Base-by-base conservation (phyloP, 768 basidiomycete genomes). In the Boletus sp. region DNA sequence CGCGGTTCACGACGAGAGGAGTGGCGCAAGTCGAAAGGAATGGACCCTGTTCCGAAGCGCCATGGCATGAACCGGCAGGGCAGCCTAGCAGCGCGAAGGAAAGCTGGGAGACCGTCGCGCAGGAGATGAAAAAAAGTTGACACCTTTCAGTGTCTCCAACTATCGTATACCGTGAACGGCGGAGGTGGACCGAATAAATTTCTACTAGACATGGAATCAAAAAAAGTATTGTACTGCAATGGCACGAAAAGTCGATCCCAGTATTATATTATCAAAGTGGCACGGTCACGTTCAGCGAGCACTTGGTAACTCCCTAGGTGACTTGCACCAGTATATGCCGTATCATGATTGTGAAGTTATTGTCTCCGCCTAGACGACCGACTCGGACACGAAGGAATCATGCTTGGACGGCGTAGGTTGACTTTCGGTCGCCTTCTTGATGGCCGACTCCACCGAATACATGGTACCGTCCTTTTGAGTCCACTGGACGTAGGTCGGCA, bases 11-110 rank as follows among this genome's bases (percentile, higher is more conserved):
- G 93, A 57, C 79, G 90, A 60, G 92, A 93, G 68, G 78, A 84
- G 61, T 95, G 93, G 93, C 77, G 92, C 68, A 75, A 74, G 54
- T 87, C 92, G 24, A 95, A 93, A 69, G 93, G 93, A 32, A 66
- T 90, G 71, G 66, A 76, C 8, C 73, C 84, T 28, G 69, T 81
- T 61, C 77, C 82, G 8, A 77, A 76, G 58, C 68, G 78, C 9
- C 76, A 69, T 40, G 83, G 80, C 35, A 80, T 86, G 78, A 90
- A 89, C 65, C 79, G 85, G 37, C 87, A 90, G 67, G 89, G 88
- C 33, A 75, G 74, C 12, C 54, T 83, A 15, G 82, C 82, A 40
- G 86, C 80, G 35, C 76, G 80, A 52, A 78, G 86, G 61, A 89
- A 84, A 71, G 78, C 89, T 40, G 90, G 90, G 35, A 80, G 86